Conservation (phyloP, 306 rosid species). For the Prinsepia uniflora region DNA sequence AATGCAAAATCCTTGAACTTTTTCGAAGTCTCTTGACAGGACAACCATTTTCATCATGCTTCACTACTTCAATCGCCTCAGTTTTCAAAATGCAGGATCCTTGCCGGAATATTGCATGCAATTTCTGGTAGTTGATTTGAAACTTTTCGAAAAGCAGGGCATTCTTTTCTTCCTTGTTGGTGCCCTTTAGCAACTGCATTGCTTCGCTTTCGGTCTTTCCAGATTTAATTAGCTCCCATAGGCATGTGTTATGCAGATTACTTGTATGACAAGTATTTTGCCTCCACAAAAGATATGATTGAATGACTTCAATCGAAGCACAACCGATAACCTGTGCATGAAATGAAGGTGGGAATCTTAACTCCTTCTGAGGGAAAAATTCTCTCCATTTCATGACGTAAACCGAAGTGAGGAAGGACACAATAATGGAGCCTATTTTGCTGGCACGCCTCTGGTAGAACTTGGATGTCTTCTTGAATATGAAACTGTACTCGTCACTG, state of each 20-base stretch:
- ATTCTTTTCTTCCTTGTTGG: constrained; percentile 49
- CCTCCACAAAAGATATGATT: neutral
- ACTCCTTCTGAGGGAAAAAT: constrained; percentile 49
- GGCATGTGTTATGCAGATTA: constrained; percentile 57
- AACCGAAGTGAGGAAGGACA: constrained; percentile 63
- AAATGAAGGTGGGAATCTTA: constrained; percentile 55
- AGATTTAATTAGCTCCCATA: constrained; percentile 56
- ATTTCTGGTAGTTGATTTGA: constrained; percentile 53
- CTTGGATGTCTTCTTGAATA: constrained; percentile 65
- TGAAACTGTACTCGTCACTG: constrained; percentile 63
- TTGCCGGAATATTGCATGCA: constrained; percentile 56
- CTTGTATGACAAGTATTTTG: constrained; percentile 36
- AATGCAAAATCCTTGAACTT: constrained; percentile 28
- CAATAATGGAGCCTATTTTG: constrained; percentile 63
- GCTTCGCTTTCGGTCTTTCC: constrained; percentile 62
- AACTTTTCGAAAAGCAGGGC: constrained; percentile 59
- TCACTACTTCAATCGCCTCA: constrained; percentile 55
- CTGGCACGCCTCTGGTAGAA: constrained; percentile 74
- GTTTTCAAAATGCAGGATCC: constrained; percentile 68
- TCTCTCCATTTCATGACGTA: constrained; percentile 61
- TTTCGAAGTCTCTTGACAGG: constrained; percentile 57
- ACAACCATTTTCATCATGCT: constrained; percentile 52
- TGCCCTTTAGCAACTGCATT: constrained; percentile 41
- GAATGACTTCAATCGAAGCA: constrained; percentile 67
- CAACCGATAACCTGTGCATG: constrained; percentile 54